phyloP scores from a whole-genome alignment of 148 eudicot genomes.

The Beta vulgaris region DNA sequence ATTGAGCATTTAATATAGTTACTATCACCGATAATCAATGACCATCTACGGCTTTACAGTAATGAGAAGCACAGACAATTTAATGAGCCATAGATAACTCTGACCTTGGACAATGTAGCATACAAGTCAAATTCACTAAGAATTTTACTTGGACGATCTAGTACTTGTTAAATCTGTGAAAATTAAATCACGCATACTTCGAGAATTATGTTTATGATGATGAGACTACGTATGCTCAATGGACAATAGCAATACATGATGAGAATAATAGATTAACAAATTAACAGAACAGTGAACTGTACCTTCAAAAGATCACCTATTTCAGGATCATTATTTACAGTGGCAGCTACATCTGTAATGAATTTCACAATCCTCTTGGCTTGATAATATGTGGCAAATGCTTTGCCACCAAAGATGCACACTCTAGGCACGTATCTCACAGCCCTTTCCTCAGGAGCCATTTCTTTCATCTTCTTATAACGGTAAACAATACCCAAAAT shows the following conservation, averaged over 20 bases:
- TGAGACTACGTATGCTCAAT: background rate
- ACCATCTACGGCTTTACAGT: background rate
- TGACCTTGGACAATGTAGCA: background rate
- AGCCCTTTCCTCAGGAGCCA: conserved; percentile 63
- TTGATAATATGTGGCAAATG: conserved; percentile 90
- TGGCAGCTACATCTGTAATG: conserved; percentile 87
- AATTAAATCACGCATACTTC: background rate
- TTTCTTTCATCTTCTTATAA: conserved; percentile 95
- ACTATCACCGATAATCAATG: background rate
- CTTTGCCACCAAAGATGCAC: conserved; percentile 96
- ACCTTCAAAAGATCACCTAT: conserved; percentile 93
- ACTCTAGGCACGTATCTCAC: conserved; percentile 75
- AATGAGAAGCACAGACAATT: background rate
- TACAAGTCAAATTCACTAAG: no score
- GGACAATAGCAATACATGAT: background rate
- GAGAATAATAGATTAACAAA: background rate
- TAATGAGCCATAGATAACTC: background rate
- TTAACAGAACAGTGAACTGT: conserved; percentile 14
- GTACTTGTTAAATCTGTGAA: background rate
- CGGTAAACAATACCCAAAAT: conserved; percentile 90
- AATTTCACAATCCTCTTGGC: conserved; percentile 96
- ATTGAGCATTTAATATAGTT: no score
- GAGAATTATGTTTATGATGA: background rate
- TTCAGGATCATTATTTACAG: conserved; percentile 84
- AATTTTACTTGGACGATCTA: background rate